Evolutionary conservation across 1,284 basidiomycete species (phyloP).

Genomic region (Austroboletus niveus): DNA sequence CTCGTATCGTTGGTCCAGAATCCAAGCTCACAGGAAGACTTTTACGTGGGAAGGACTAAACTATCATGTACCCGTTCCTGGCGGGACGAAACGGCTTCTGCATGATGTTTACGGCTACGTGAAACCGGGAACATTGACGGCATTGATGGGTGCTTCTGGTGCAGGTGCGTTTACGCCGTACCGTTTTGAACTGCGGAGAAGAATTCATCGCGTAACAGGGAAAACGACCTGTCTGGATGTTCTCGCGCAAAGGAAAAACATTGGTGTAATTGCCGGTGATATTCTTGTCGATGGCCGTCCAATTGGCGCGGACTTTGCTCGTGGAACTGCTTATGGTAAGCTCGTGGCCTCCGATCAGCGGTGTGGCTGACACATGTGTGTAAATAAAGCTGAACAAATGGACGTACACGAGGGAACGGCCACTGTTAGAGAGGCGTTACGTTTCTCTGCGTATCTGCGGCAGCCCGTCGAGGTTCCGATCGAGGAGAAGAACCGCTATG

Average conservation of each 20-base stretch:
- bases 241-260: conserved; percentile 84
- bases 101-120: conserved; percentile 89
- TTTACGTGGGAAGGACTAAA: conserved; percentile 74
- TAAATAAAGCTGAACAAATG: conserved; percentile 67
- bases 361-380: conserved; percentile 9
- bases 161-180: conserved; percentile 38
- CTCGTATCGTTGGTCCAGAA: conserved; percentile 1
- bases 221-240: conserved; percentile 86
- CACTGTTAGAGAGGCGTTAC: conserved; percentile 86
- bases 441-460: conserved; percentile 88
- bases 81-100: conserved; percentile 67
- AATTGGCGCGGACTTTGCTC: conserved; percentile 72
- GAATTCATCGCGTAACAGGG: conserved; percentile 31
- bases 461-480: conserved; percentile 73
- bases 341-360: conserved; percentile 22
- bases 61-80: conserved; percentile 74
- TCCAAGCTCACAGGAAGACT: conserved; percentile 41
- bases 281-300: conserved; percentile 79
- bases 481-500: conserved; percentile 81
- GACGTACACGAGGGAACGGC: conserved; percentile 86
- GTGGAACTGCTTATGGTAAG: conserved; percentile 72
- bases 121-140: conserved; percentile 81
- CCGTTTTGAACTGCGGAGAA: conserved; percentile 8
- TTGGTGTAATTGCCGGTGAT: conserved; percentile 81
- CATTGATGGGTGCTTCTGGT: conserved; percentile 80